Evolutionary conservation across 257 asterid species (phyloP).

Genomic region (Cordia subcordata): DNA sequence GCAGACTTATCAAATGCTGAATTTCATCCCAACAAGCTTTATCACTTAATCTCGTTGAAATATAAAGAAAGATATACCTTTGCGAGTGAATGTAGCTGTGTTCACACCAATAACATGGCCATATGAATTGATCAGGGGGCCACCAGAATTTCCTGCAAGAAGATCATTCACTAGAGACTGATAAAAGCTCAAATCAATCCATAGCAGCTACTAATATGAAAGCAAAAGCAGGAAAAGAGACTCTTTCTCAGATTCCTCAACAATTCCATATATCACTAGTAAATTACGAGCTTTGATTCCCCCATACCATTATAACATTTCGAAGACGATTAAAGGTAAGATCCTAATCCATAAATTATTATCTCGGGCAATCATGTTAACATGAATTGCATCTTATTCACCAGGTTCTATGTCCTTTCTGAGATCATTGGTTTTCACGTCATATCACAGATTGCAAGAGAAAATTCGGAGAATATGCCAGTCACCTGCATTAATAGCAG

Average conservation of each 20-base stretch:
- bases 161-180: constrained; percentile 2
- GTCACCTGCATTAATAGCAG: constrained; percentile 86
- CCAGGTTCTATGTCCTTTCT: background rate
- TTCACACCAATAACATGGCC: constrained; percentile 89
- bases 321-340: too few species aligned
- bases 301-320: too few species aligned
- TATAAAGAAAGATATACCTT: too few species aligned
- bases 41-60: background rate
- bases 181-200: too few species aligned
- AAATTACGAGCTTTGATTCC: too few species aligned
- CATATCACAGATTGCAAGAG: background rate
- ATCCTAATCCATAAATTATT: too few species aligned
- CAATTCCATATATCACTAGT: background rate
- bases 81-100: constrained; percentile 88
- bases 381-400: too few species aligned
- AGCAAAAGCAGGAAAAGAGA: background rate
- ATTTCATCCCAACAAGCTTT: background rate
- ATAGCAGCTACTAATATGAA: background rate
- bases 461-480: constrained; percentile 1
- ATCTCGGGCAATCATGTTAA: too few species aligned
- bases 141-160: constrained; percentile 81
- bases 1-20: too few species aligned
- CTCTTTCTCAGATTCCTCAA: background rate
- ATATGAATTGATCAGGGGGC: constrained; percentile 69
- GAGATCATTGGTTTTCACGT: background rate